Evolutionary conservation across 2,329 filamentous ascomycete genomes (phyloP).

Genomic region (Pseudohalonectria lignicola): DNA sequence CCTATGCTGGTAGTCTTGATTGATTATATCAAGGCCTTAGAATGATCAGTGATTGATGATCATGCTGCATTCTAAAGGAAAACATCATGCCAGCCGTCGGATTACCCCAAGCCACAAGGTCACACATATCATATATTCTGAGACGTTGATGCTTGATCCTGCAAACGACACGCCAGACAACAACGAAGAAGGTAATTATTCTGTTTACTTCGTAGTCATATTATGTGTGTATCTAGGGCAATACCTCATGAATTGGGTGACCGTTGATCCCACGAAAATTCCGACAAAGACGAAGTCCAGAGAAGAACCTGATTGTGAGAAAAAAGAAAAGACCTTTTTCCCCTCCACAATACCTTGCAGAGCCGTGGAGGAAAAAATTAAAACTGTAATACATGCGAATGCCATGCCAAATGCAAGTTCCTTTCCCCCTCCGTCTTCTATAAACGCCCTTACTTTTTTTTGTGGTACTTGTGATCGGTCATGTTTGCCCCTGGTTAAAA

Average conservation of each 20-base stretch:
- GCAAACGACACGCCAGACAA: no score
- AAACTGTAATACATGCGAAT: background rate
- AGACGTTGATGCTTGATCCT: no score
- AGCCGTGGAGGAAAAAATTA: background rate
- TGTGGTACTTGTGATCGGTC: background rate
- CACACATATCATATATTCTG: no score
- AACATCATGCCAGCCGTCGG: no score
- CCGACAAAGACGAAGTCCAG: constrained; percentile 1
- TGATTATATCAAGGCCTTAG: no score
- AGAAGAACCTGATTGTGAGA: constrained; percentile 3
- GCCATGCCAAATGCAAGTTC: background rate
- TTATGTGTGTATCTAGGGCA: background rate
- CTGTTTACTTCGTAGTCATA: background rate
- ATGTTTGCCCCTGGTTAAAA: background rate
- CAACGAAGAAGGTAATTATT: no score
- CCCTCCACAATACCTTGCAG: background rate
- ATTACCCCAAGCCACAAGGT: no score
- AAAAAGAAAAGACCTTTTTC: constrained; percentile 1
- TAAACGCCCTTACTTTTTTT: background rate
- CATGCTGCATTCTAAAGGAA: no score
- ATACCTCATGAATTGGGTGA: background rate
- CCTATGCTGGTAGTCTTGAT: no score
- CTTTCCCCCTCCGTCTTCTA: background rate
- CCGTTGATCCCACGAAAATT: background rate
- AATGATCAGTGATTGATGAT: no score